A percentile compares a stretch with the other conserved stretches of the same genome.
Evolutionary conservation across 2,329 filamentous ascomycete genomes (phyloP).

Genomic region (Alternaria sp.): DNA sequence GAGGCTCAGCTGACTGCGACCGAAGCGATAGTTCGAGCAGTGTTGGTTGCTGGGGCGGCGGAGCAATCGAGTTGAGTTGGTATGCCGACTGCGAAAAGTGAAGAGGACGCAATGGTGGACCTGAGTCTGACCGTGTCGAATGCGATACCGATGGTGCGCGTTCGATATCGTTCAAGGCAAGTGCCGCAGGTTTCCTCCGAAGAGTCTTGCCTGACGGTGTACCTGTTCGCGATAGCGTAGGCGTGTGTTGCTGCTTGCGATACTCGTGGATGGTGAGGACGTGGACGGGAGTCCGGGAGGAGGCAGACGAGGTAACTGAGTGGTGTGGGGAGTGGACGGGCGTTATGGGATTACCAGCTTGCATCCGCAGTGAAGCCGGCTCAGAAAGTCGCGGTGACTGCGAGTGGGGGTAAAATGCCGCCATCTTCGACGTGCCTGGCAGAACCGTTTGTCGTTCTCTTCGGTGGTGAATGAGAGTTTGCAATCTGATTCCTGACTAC

Average conservation of each 20-base stretch:
- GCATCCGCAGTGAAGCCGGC: conserved; percentile 24
- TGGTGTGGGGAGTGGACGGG: conserved; percentile 47
- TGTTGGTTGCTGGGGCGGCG: conserved; percentile 23
- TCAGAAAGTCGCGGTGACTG: conserved; percentile 32
- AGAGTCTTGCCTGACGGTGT: conserved; percentile 43
- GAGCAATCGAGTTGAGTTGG: conserved; percentile 26
- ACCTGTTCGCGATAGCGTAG: conserved; percentile 29
- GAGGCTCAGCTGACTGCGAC: conserved; percentile 40
- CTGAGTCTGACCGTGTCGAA: conserved; percentile 15
- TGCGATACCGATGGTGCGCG: conserved; percentile 29
- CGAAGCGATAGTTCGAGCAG: conserved; percentile 26
- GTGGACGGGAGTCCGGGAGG: conserved; percentile 42
- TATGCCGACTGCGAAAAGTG: conserved; percentile 41
- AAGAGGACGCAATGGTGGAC: conserved; percentile 26
- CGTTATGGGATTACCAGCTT: conserved; percentile 33
- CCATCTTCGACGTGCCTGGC: conserved; percentile 25
- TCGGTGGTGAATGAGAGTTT: neutral
- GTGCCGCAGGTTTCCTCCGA: conserved; percentile 46
- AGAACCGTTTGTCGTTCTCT: neutral
- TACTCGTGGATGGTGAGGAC: conserved; percentile 50
- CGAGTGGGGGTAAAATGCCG: conserved; percentile 21
- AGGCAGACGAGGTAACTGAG: conserved; percentile 42
- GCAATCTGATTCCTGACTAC: neutral
- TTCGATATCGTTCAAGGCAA: conserved; percentile 40
- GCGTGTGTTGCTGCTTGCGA: conserved; percentile 46